A percentile compares a stretch with the other conserved stretches of the same genome.
Evolutionary conservation across 352 stramenopile species (phyloP).

Genomic region (Globisporangium polare): DNA sequence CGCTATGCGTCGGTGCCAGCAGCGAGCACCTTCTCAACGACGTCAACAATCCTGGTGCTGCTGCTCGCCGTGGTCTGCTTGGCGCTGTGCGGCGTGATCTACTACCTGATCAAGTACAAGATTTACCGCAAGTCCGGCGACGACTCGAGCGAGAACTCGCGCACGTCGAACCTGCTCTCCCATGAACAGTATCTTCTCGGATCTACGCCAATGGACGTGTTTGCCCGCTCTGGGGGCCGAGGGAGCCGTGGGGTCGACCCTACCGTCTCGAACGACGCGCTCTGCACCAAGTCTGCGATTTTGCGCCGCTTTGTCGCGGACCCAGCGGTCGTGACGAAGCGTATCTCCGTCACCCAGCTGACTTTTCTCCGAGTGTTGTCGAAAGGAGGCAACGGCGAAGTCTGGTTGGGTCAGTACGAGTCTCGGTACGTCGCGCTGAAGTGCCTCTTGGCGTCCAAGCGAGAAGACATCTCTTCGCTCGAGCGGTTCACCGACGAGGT

Average conservation of each 20-base stretch:
- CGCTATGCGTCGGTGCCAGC: constrained; percentile 29
- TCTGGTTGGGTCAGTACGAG: constrained; percentile 80
- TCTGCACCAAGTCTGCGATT: constrained; percentile 52
- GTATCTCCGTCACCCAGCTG: constrained; percentile 71
- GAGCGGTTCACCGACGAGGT: constrained; percentile 85
- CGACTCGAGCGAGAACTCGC: constrained; percentile 29
- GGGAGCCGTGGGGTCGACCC: constrained; percentile 35
- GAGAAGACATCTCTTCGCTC: constrained; percentile 48
- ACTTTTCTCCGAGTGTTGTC: constrained; percentile 65
- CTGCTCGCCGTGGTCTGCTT: constrained; percentile 36
- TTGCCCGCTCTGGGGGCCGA: constrained; percentile 27
- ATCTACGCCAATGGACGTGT: constrained; percentile 46
- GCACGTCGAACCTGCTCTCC: constrained; percentile 29
- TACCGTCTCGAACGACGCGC: constrained; percentile 57
- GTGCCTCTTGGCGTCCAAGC: constrained; percentile 61
- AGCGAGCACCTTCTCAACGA: constrained; percentile 45
- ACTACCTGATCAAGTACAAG: constrained; percentile 44
- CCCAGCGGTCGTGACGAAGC: constrained; percentile 65
- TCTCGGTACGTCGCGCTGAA: constrained; percentile 76
- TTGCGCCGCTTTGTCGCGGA: constrained; percentile 63
- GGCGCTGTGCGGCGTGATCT: constrained; percentile 32
- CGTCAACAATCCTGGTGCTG: constrained; percentile 42
- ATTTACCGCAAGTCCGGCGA: constrained; percentile 24
- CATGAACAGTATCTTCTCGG: constrained; percentile 10
- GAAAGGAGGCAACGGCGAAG: constrained; percentile 76